Conservation (phyloP, 331 rosid species). For the Acacia pycnantha region DNA sequence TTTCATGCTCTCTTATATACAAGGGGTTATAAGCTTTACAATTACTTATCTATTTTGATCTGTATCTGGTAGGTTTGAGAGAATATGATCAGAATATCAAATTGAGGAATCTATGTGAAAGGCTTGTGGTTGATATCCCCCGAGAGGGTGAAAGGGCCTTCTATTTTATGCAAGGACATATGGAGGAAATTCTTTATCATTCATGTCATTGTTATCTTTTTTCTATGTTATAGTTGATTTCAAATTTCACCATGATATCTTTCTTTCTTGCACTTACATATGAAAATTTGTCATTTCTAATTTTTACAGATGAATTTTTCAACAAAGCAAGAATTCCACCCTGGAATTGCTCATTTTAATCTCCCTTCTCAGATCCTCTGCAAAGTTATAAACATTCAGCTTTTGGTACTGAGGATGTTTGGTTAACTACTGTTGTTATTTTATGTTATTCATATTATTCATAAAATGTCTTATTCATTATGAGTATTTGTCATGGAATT, state of each 20-base stretch:
- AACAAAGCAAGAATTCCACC: slow-evolving; percentile 62
- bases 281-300: not conserved
- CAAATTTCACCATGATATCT: not conserved
- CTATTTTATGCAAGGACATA: slow-evolving; percentile 83
- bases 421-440: not conserved
- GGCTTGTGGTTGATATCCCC: slow-evolving; percentile 75
- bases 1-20: not conserved
- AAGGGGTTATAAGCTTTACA: not conserved
- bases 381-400: slow-evolving; percentile 50
- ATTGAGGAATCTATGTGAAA: slow-evolving; percentile 74
- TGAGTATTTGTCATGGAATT: not conserved
- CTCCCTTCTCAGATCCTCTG: slow-evolving; percentile 73
- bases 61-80: slow-evolving; percentile 28
- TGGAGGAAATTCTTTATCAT: slow-evolving; percentile 50
- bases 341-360: slow-evolving; percentile 55
- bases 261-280: not conserved
- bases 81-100: slow-evolving; percentile 41
- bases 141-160: slow-evolving; percentile 48
- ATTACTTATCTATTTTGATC: not conserved
- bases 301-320: slow-evolving; percentile 66
- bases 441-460: not conserved
- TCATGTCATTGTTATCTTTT: not conserved
- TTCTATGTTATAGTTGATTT: not conserved
- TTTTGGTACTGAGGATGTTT: slow-evolving; percentile 47
- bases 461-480: not conserved